Conservation (phyloP, 805 yeast species). For the Sungouiozyma ichnusensis region DNA sequence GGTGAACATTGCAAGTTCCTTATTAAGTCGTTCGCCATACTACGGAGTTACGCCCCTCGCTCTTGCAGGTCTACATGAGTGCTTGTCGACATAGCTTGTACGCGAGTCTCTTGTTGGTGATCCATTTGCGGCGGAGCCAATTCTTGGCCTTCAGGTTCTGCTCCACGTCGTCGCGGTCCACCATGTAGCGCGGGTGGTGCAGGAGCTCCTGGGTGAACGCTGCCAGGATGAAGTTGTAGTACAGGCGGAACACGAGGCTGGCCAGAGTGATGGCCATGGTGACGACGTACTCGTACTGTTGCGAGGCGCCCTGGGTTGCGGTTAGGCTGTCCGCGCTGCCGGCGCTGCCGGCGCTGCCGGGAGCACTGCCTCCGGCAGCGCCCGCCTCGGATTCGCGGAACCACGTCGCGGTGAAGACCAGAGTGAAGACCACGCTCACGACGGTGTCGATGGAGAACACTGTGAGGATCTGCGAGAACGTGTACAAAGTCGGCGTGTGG, state of each 20-base stretch:
- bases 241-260: slow-evolving; percentile 41
- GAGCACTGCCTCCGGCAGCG: background rate
- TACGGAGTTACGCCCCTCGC: background rate
- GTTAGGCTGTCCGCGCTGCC: slow-evolving; percentile 5
- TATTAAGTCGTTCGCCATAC: background rate
- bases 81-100: slow-evolving; percentile 22
- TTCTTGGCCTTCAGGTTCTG: slow-evolving; percentile 28
- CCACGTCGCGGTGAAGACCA: slow-evolving; percentile 71
- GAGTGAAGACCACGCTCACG: slow-evolving; percentile 55
- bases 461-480: slow-evolving; percentile 51
- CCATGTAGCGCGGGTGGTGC: slow-evolving; percentile 34
- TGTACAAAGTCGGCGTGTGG: slow-evolving; percentile 45
- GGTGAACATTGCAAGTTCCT: background rate
- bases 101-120: slow-evolving; percentile 23
- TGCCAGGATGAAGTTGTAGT: slow-evolving; percentile 48
- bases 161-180: slow-evolving; percentile 30
- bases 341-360: background rate
- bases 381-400: slow-evolving; percentile 38
- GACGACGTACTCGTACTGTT: slow-evolving; percentile 44
- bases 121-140: slow-evolving; percentile 21
- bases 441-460: slow-evolving; percentile 60
- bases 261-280: slow-evolving; percentile 42
- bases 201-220: slow-evolving; percentile 52
- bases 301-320: slow-evolving; percentile 54
- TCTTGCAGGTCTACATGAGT: slow-evolving; percentile 4